Evolutionary conservation across 352 stramenopile genomes (phyloP).

Genomic region (Phytophthora cryptogea): DNA sequence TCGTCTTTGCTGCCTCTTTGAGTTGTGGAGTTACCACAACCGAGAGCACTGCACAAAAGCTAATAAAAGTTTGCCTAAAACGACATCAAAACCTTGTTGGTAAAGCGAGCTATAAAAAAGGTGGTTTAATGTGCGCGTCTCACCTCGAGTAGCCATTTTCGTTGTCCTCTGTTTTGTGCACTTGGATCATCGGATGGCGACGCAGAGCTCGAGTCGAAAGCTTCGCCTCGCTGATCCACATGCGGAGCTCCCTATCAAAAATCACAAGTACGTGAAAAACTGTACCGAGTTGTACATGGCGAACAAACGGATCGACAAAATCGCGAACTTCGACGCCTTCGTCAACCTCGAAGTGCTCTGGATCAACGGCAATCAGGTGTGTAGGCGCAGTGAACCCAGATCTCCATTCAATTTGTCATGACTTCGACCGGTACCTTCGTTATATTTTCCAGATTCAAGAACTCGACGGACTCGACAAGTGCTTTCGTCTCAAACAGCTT

Average conservation of each 20-base stretch:
- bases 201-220: conserved; percentile 15
- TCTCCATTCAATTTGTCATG: neutral
- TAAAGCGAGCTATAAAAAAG: conserved; percentile 25
- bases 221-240: conserved; percentile 66
- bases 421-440: neutral
- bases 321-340: conserved; percentile 87
- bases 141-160: neutral
- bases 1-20: conserved; percentile 6
- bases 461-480: conserved; percentile 76
- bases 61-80: conserved; percentile 24
- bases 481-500: conserved; percentile 89
- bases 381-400: neutral
- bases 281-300: conserved; percentile 88
- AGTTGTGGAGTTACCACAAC: conserved; percentile 7
- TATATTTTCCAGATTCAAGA: conserved; percentile 44
- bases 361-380: conserved; percentile 87
- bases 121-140: conserved; percentile 5
- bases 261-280: conserved; percentile 91
- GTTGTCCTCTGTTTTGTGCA: neutral
- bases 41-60: neutral
- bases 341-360: conserved; percentile 90
- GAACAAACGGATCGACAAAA: conserved; percentile 73
- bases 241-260: conserved; percentile 83
- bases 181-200: conserved; percentile 11
- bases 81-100: conserved; percentile 11